Evolutionary conservation across 495 filamentous ascomycete genomes (phyloP).

Genomic region (Aspergillus biplanus): DNA sequence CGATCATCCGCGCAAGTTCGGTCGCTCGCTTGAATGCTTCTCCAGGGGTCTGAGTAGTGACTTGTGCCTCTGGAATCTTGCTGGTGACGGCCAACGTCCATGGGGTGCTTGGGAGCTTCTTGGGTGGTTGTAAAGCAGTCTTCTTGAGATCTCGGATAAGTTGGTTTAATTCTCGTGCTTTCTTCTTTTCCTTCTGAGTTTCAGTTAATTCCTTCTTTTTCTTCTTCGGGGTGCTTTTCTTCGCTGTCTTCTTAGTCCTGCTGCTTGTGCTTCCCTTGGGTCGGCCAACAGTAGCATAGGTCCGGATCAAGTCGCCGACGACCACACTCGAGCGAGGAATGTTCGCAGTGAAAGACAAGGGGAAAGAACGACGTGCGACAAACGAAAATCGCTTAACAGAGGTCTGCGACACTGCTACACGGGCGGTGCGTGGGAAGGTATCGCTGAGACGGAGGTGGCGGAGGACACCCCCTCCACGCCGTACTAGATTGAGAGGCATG

Average conservation of each 20-base stretch:
- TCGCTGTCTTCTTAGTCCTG: conserved; percentile 31
- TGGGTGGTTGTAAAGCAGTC: conserved; percentile 38
- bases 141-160: conserved; percentile 37
- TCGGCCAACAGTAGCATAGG: conserved; percentile 35
- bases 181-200: conserved; percentile 33
- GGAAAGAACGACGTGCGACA: conserved; percentile 17
- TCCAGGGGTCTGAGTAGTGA: not conserved
- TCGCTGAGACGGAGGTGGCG: conserved; percentile 33
- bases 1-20: conserved; percentile 29
- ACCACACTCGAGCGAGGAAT: conserved; percentile 12
- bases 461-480: conserved; percentile 33
- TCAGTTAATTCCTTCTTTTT: conserved; percentile 33
- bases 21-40: conserved; percentile 26
- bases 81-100: conserved; percentile 33
- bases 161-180: conserved; percentile 20
- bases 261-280: conserved; percentile 29
- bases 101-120: conserved; percentile 19
- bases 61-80: conserved; percentile 21
- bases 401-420: conserved; percentile 32
- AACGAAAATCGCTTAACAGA: conserved; percentile 36
- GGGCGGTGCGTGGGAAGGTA: conserved; percentile 32
- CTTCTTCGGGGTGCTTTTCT: conserved; percentile 17
- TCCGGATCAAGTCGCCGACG: conserved; percentile 19
- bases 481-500: conserved; percentile 40
- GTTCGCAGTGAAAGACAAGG: conserved; percentile 15